A percentile compares a stretch with the other conserved stretches of the same genome.
These are phyloP conservation scores for Fusarium solani-melongenae DNA, from an alignment of 2,329 filamentous ascomycete species.

Conservation along the genomic window DNA sequence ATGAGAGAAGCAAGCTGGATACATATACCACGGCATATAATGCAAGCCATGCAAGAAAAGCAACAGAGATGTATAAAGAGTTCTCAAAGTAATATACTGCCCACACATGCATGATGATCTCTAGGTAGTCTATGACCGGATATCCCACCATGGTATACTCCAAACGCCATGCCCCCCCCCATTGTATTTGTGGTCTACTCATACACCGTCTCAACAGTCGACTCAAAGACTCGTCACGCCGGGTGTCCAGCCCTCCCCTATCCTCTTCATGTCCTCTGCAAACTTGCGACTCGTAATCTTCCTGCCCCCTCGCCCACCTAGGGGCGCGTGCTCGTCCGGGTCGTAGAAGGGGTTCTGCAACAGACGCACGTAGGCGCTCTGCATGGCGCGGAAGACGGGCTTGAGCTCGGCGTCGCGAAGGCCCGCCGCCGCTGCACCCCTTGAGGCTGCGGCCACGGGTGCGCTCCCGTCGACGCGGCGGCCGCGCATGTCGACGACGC, in stretches of 20 bases:
- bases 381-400: conserved; percentile 89
- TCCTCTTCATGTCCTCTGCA: conserved; percentile 81
- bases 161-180: conserved; percentile 42
- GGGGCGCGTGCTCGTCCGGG: conserved; percentile 82
- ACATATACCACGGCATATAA: not conserved
- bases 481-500: conserved; percentile 91
- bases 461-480: conserved; percentile 57
- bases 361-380: conserved; percentile 89
- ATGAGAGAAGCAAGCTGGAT: not conserved
- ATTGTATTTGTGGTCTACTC: conserved; percentile 29
- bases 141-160: conserved; percentile 41
- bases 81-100: conserved; percentile 25
- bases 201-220: conserved; percentile 49
- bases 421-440: conserved; percentile 64
- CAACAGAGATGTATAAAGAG: conserved; percentile 9
- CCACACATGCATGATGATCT: conserved; percentile 24
- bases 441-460: conserved; percentile 27
- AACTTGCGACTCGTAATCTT: conserved; percentile 87
- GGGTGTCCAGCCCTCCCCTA: conserved; percentile 87
- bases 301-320: conserved; percentile 64
- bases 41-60: not conserved
- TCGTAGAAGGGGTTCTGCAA: conserved; percentile 96
- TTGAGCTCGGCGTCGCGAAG: conserved; percentile 89
- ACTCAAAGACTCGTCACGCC: conserved; percentile 70
- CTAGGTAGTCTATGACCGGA: conserved; percentile 37